Evolutionary conservation across 1,139 yeast species (phyloP), one percentile per base, ranked within the genome.

Genomic region (Kodamaea derodonti): DNA sequence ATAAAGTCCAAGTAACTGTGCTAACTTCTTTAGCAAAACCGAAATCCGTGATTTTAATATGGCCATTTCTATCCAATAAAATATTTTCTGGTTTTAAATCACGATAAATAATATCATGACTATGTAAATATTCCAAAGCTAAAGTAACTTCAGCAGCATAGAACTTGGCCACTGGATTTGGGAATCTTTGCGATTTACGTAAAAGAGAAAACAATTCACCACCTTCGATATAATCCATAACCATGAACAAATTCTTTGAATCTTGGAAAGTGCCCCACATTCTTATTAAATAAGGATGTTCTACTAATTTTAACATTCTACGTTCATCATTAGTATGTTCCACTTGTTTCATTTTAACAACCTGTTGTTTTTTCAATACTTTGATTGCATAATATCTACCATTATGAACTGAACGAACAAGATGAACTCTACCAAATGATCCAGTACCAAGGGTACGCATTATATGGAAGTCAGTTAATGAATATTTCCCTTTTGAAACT

Each of bases 231-330:
- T 75, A 76, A 49, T 76, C 82, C 81, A 76, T 76, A 12, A 76
- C 72, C 77, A 76, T 75, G 49, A 75, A 76, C 37, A 76, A 61
- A 41, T 73, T 72, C 42, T 66, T 69, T 33, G 73, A 60, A 50
- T 76, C 82, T 53, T 76, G 81, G 49, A 70, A 76, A 2, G 82
- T 76, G 8, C 82, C 82, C 82, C 82, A 76, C 80, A 76, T 75
- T 46, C 81, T 57, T 35, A 75, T 75, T 40, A 76, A 65, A 42
- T 75, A 76, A 7, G 82, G 81, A 48, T 76, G 81, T 41, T 74
- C 76, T 12, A 75, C 75, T 40, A 75, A 58, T 40, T 75, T 72
- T 40, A 76, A 55, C 65, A 76, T 75, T 46, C 78, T 59, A 34
- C 82, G 60, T 52, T 76, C 82, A 51, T 76, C 82, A 48, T 76